Evolutionary conservation across 306 rosid genomes (phyloP).

Genomic region (Cajanus cajan): DNA sequence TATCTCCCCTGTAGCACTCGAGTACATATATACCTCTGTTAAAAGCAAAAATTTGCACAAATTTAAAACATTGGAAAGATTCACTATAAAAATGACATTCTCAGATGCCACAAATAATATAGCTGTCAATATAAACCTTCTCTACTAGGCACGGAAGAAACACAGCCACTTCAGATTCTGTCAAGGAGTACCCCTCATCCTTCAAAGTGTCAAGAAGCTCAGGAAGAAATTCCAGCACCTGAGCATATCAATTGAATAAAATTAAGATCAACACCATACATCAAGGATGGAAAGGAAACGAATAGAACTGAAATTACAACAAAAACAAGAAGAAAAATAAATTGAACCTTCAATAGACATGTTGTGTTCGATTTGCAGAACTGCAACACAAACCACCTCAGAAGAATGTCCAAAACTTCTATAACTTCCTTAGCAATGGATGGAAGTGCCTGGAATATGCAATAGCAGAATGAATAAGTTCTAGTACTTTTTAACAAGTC

Average conservation of each 20-base stretch:
- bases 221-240: slow-evolving; percentile 97
- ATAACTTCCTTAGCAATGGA: slow-evolving; percentile 72
- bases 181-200: slow-evolving; percentile 76
- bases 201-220: slow-evolving; percentile 78
- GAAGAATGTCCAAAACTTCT: slow-evolving; percentile 90
- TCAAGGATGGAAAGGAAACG: not conserved
- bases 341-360: slow-evolving; percentile 80
- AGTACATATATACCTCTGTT: not conserved
- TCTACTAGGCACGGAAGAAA: slow-evolving; percentile 92
- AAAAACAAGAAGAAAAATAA: not conserved
- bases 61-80: not conserved
- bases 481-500: not conserved
- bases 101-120: not conserved
- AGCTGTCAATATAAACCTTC: slow-evolving; percentile 56
- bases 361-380: slow-evolving; percentile 99
- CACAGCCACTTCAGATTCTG: slow-evolving; percentile 89
- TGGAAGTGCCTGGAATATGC: slow-evolving; percentile 75
- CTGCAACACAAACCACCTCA: slow-evolving; percentile 94
- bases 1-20: not conserved
- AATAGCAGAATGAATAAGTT: slow-evolving; percentile 14
- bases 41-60: not conserved
- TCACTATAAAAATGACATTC: not conserved
- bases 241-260: slow-evolving; percentile 23
- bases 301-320: not conserved
- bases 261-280: not conserved